Evolutionary conservation across 2,329 filamentous ascomycete species (phyloP), one percentile per base, ranked within the genome.

Genomic region (Fusarium lyarnte): DNA sequence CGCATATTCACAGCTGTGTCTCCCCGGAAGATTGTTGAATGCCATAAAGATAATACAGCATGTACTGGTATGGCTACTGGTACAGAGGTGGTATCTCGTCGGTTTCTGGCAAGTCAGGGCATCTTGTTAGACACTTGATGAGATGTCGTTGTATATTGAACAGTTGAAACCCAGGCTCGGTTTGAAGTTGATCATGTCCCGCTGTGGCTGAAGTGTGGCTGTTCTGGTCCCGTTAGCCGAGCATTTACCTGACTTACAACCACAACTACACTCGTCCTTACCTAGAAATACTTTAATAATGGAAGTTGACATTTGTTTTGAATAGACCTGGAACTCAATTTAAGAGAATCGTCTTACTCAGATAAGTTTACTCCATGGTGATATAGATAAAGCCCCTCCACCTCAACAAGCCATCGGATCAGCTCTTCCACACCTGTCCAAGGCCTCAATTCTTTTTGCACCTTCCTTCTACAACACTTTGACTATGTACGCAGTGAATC

Each of bases 181-280:
- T 58, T 53, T 69, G 70, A 62, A 68, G 76, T 73, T 64, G 76
- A 68, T 66, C 63, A 58, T 74, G 72, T 76, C 76, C 76, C 76
- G 63, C 76, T 78, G 76, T 78, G 76, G 76, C 76, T 75, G 64
- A 65, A 61, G 46, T 61, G 72, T 75, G 73, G 71, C 71, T 66
- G 66, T 23, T 21, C 46, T 54, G 33, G 38, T 60, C 55, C 25
- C 38, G 69, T 76, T 77, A 76, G 58, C 76, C 71, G 74, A 77
- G 71, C 31, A 76, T 77, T 77, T 77, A 41, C 76, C 75, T 72
- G 49, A 21, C 54, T 57, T 36, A n/a, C 39, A 57, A 57, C 23
- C 14, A 46, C 8, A 29, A 29, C 25, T 25, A 9, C 12, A 27
- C 17, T 25, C 43, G 8, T 45, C 19, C 23, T 27, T 45, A 13